Conservation (phyloP, 345 rosid species). For the Trapa bicornis region DNA sequence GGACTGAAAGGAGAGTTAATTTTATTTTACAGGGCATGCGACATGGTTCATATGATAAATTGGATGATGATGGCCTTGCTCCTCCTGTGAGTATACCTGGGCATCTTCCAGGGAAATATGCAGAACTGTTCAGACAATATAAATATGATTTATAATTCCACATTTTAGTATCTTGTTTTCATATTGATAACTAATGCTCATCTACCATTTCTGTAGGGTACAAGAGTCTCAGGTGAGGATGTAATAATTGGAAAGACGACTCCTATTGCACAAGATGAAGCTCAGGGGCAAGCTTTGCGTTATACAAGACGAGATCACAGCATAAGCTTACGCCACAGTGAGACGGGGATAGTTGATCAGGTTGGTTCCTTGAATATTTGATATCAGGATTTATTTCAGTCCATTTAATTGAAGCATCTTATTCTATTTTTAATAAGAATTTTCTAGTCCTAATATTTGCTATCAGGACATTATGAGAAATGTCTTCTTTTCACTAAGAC, state of each 20-base stretch:
- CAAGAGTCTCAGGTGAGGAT: constrained; percentile 95
- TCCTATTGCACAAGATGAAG: constrained; percentile 79
- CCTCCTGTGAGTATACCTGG: constrained; percentile 61
- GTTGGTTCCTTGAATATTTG: constrained; percentile 25
- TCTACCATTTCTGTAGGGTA: constrained; percentile 41
- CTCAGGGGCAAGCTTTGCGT: constrained; percentile 77
- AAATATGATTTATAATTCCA: not conserved
- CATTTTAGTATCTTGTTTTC: not conserved
- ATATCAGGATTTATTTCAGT: not conserved
- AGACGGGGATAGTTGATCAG: constrained; percentile 97
- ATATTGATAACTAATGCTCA: not conserved
- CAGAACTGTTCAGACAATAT: not conserved
- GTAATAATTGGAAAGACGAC: constrained; percentile 95
- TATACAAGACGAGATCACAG: constrained; percentile 89
- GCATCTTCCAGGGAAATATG: not conserved
- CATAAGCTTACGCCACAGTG: constrained; percentile 93
- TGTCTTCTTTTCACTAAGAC: not conserved
- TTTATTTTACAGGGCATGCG: constrained; percentile 69
- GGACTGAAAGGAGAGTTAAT: not conserved
- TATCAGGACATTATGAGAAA: not conserved
- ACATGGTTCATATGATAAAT: constrained; percentile 92
- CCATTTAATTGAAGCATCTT: not conserved
- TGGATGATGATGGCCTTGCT: constrained; percentile 98
- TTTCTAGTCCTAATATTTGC: not conserved
- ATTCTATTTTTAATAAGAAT: not conserved